Evolutionary conservation across 768 basidiomycete genomes (phyloP), one percentile per base, ranked within the genome.

Genomic region (Mycena amicta): DNA sequence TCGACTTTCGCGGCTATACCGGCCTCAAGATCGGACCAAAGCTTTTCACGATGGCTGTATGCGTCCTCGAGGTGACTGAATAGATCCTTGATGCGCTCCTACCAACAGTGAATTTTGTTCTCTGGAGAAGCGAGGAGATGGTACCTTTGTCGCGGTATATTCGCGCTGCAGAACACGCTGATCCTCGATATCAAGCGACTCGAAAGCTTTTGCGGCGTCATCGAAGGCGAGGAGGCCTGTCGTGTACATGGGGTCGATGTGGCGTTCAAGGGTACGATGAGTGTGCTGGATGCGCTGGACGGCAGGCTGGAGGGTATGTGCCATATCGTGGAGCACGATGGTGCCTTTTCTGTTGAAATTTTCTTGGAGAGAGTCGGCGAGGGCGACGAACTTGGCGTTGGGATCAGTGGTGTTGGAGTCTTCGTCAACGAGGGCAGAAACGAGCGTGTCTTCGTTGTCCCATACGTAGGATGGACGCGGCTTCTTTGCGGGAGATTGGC

Each of bases 191-290:
- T 73, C 71, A 18, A 77, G 65, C 1, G 68, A 64, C 66, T 90
- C 89, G 50, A 81, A 70, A 12, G 73, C 74, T 65, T 82, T 83
- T 68, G 84, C 80, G 22, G 78, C 81, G 18, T 78, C 76, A 66
- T 88, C 81, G 71, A 88, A 83, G 5, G 72, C 68, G 12, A 83
- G 68, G 31, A 88, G 67, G 5, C 83, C 86, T 52, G 71, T 72
- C 0, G 68, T 71, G 56, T 72, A 79, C 1, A 62, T 60, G 13
- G 64, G 57, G 65, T 82, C 81, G 31, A 79, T 72, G 43, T 73
- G 70, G 2, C 72, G 68, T 30, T 76, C 71, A 23, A 82, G 64
- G 62, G 66, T 50, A 52, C 70, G 66, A 71, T 78, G 78, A 8
- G 71, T 69, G 13, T 70, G 64, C 52, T 74, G 79, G 57, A 86